These are phyloP conservation scores for Barnettozyma wickerhamii DNA, from an alignment of 805 yeast genomes.

Conservation along the genomic window DNA sequence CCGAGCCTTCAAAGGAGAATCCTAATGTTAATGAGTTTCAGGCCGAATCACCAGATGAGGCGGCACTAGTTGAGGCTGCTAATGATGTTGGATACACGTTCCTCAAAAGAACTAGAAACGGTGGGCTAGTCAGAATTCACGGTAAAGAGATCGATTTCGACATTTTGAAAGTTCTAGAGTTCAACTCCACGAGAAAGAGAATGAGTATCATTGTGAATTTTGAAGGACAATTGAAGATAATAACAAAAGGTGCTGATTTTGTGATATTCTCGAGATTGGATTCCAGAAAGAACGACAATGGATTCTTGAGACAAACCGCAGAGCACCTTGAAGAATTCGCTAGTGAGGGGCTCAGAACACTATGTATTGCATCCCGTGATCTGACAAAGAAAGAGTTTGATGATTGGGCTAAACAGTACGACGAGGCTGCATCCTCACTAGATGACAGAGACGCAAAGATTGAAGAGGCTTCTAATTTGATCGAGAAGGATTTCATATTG, in stretches of 20 bases:
- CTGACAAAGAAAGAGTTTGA: slow-evolving; percentile 54
- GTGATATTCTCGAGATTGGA: slow-evolving; percentile 63
- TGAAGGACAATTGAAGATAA: slow-evolving; percentile 53
- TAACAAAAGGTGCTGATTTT: slow-evolving; percentile 84
- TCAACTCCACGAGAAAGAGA: slow-evolving; percentile 80
- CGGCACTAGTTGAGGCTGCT: slow-evolving; percentile 78
- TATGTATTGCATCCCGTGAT: slow-evolving; percentile 71
- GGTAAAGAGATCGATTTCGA: slow-evolving; percentile 69
- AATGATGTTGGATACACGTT: slow-evolving; percentile 72
- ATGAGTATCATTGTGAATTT: slow-evolving; percentile 77
- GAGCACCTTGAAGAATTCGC: slow-evolving; percentile 72
- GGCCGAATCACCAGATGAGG: slow-evolving; percentile 89
- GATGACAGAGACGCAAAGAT: slow-evolving; percentile 66
- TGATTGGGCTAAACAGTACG: slow-evolving; percentile 59
- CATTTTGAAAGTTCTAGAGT: slow-evolving; percentile 62
- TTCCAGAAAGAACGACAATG: slow-evolving; percentile 37
- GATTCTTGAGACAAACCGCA: slow-evolving; percentile 58
- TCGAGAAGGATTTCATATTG: slow-evolving; percentile 60
- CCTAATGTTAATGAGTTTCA: slow-evolving; percentile 54
- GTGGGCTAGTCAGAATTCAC: slow-evolving; percentile 60
- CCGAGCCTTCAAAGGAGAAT: slow-evolving; percentile 59
- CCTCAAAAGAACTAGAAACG: slow-evolving; percentile 61
- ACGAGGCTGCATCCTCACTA: slow-evolving; percentile 59
- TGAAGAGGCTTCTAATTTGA: slow-evolving; percentile 67
- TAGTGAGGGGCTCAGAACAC: slow-evolving; percentile 75